Percentiles rank a stretch among this genome's conserved stretches.
Evolutionary conservation across 2,329 filamentous ascomycete species (phyloP).

Genomic region (Neofusicoccum sp.): DNA sequence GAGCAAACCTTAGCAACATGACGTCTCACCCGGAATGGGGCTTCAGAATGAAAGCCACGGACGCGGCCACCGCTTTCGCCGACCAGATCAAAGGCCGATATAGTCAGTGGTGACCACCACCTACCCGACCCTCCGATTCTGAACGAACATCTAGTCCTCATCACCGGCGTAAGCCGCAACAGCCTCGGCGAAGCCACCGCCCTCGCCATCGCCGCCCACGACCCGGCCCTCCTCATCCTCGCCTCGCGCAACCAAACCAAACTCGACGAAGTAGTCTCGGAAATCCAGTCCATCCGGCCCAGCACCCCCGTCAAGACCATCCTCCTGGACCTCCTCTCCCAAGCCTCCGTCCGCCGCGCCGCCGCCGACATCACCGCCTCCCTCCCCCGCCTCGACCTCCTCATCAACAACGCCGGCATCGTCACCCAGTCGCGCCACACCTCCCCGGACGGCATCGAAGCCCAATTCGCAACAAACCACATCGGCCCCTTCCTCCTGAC

Average conservation of each 20-base stretch:
- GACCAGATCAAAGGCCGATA: slow-evolving; percentile 33
- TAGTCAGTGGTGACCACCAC: slow-evolving; percentile 22
- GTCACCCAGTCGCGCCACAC: slow-evolving; percentile 34
- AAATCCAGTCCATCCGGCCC: slow-evolving; percentile 38
- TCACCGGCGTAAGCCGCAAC: slow-evolving; percentile 35
- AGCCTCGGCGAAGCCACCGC: slow-evolving; percentile 35
- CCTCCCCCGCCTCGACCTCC: slow-evolving; percentile 42
- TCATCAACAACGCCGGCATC: slow-evolving; percentile 45
- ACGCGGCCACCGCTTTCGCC: slow-evolving; percentile 36
- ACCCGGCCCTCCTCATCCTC: slow-evolving; percentile 35
- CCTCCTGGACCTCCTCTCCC: slow-evolving; percentile 40
- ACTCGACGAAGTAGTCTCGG: slow-evolving; percentile 40
- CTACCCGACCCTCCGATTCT: too few relatives aligned
- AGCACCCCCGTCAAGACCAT: slow-evolving; percentile 36
- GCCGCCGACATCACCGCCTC: slow-evolving; percentile 36
- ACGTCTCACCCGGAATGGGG: slow-evolving; percentile 40
- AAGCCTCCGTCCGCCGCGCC: slow-evolving; percentile 39
- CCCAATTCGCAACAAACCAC: slow-evolving; percentile 51
- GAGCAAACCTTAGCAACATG: slow-evolving; percentile 6
- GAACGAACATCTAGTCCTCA: slow-evolving; percentile 15
- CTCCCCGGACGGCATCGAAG: slow-evolving; percentile 48
- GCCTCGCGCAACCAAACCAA: slow-evolving; percentile 49
- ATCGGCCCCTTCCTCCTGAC: slow-evolving; percentile 50
- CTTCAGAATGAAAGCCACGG: slow-evolving; percentile 33
- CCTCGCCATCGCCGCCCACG: slow-evolving; percentile 32